Percentiles rank a stretch among this genome's conserved stretches.
Conservation (phyloP, 2,329 filamentous ascomycete genomes). For the Metarhizium humberi region DNA sequence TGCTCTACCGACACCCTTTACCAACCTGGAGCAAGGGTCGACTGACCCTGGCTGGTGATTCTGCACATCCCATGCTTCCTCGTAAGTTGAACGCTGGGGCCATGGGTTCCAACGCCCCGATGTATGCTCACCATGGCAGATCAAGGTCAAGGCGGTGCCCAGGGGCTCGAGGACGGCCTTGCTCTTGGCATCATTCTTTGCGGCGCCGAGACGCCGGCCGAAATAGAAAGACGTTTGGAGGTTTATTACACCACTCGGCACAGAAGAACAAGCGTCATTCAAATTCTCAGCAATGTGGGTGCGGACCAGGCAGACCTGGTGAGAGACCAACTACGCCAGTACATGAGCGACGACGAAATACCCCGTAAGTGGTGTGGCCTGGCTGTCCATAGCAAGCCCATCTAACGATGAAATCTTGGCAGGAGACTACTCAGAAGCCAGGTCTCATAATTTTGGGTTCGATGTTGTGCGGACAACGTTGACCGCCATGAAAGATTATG, state of each 20-base stretch:
- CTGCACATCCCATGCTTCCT: conserved; percentile 29
- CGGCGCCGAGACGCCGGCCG: conserved; percentile 9
- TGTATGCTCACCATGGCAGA: conserved; percentile 13
- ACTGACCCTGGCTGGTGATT: conserved; percentile 25
- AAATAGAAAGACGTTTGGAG: conserved; percentile 14
- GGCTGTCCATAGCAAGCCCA: background rate
- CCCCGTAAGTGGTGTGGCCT: conserved; percentile 17
- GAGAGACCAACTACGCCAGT: conserved; percentile 17
- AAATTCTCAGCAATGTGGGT: conserved; percentile 29
- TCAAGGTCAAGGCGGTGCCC: conserved; percentile 28
- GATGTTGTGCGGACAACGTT: conserved; percentile 12
- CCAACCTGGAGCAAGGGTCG: conserved; percentile 21
- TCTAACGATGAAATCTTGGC: background rate
- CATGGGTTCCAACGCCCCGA: background rate
- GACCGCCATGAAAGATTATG: conserved; percentile 10
- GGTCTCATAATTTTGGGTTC: conserved; percentile 11
- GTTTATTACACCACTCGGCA: conserved; percentile 17
- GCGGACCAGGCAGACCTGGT: conserved; percentile 20
- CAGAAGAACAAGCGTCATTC: conserved; percentile 23
- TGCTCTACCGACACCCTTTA: conserved; percentile 24
- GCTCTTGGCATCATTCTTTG: conserved; percentile 21
- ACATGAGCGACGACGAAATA: conserved; percentile 17
- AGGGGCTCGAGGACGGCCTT: conserved; percentile 26
- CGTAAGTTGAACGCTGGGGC: conserved; percentile 13
- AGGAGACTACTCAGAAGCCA: conserved; percentile 3